Base-by-base conservation (phyloP, 148 eudicot genomes). In the Rhododendron ovatum region DNA sequence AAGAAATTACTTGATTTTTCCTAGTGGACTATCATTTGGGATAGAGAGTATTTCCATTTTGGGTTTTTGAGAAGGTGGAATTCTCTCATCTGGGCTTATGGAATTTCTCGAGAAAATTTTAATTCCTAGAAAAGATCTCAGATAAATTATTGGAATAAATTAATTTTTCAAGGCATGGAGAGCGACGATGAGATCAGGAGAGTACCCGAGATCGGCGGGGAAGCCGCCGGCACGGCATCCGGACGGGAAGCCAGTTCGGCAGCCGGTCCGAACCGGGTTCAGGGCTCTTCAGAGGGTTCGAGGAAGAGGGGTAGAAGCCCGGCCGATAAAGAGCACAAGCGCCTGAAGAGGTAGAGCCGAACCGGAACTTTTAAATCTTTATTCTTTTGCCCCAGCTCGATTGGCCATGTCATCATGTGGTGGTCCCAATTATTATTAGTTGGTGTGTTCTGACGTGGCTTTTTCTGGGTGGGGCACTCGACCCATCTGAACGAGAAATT, bases 131-230 rank as follows among this genome's bases (percentile, higher is more conserved):
- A 4, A 30, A 30, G 75, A 28, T 69, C 15, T 69, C 76, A 2
- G 37, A 10, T 28, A 26, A 69, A 12, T 69, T 11, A 28, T 28
- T 55, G 39, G 5, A 71, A 63, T 30, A 2, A 30, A 71, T 71
- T 39, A 11, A 28, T 71, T 4, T n/a, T 59, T 30, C 71, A 82
- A 97, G 99, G 99, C 80, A 90, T 95, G 90, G 99, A 97, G 90
- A 97, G 99, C 85, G 99, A 97, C 87, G 99, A 97, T 57, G 99
- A 97, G 90, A 95, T 97, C 87, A 89, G 98, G 82, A 92, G 96
- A 87, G 99, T 97, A 78, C 99, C 99, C 3, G 99, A 95, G 90
- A 88, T 97, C 83, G 92, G 94, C 45, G 98, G 91, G 13, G 98
- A 95, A 51, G 91, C 85, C 5, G 85, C 89, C 28, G 94, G 92